Conservation (phyloP, 2,329 filamentous ascomycete species). For the Paracoccidioides brasiliensis region DNA sequence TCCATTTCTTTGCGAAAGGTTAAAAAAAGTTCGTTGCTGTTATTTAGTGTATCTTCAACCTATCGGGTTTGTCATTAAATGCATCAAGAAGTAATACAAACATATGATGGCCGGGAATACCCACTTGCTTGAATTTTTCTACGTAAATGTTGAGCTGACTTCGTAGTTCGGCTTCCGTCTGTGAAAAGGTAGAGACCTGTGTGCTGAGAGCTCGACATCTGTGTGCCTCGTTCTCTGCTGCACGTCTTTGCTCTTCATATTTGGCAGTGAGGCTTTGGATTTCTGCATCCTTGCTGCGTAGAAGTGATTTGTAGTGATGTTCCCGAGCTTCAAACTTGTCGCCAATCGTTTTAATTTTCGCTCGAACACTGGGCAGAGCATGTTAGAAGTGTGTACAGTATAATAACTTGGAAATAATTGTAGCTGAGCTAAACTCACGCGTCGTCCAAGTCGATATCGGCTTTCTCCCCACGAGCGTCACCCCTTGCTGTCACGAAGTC, state of each 20-base stretch:
- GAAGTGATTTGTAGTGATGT: slow-evolving; percentile 78
- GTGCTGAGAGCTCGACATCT: slow-evolving; percentile 75
- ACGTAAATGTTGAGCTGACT: slow-evolving; percentile 97
- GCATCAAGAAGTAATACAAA: neutral
- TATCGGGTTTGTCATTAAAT: slow-evolving; percentile 35
- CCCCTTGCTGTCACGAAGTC: slow-evolving; percentile 80
- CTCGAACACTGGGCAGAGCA: slow-evolving; percentile 37
- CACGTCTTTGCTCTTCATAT: slow-evolving; percentile 80
- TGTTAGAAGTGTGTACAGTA: slow-evolving; percentile 2
- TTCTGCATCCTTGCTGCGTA: slow-evolving; percentile 90
- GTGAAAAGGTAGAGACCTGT: slow-evolving; percentile 89
- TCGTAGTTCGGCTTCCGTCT: slow-evolving; percentile 84
- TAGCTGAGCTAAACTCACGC: slow-evolving; percentile 44
- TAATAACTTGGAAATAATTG: neutral
- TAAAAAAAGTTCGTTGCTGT: slow-evolving; percentile 92
- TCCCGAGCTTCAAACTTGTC: slow-evolving; percentile 96
- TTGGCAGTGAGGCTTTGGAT: slow-evolving; percentile 83
- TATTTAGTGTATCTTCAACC: slow-evolving; percentile 98
- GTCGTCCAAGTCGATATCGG: slow-evolving; percentile 81
- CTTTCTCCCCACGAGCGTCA: slow-evolving; percentile 62
- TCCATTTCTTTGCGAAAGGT: slow-evolving; percentile 99
- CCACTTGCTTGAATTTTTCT: slow-evolving; percentile 98
- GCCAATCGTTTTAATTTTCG: slow-evolving; percentile 82
- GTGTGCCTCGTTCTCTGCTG: slow-evolving; percentile 65
- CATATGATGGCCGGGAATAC: slow-evolving; percentile 15